A percentile compares a stretch with the other conserved stretches of the same genome.
Conservation (phyloP, 2,329 filamentous ascomycete species). For the Ascochyta viciae-villosae region DNA sequence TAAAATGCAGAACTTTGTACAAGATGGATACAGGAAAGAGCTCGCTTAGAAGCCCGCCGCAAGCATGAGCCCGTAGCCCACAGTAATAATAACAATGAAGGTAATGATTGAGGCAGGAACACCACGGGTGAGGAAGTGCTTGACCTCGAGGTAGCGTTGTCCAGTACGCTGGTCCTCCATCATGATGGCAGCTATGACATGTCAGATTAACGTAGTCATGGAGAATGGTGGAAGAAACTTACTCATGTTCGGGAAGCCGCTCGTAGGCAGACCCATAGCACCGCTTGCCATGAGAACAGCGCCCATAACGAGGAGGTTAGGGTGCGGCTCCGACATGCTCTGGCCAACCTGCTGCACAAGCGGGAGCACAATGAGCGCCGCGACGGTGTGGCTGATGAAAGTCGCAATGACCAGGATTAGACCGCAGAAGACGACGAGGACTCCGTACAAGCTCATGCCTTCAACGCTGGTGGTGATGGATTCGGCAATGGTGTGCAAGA, state of each 20-base stretch:
- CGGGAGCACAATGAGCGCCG: constrained; percentile 91
- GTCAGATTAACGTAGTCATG: constrained; percentile 20
- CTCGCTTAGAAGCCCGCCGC: constrained; percentile 67
- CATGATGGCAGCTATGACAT: constrained; percentile 85
- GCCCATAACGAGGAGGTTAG: constrained; percentile 94
- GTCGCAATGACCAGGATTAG: constrained; percentile 93
- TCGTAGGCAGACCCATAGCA: constrained; percentile 96
- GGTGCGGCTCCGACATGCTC: constrained; percentile 85
- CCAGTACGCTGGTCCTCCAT: constrained; percentile 94
- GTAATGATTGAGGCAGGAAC: constrained; percentile 85
- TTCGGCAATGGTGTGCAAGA: constrained; percentile 85
- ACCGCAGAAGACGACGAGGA: constrained; percentile 82
- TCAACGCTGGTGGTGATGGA: constrained; percentile 77
- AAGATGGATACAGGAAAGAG: background rate
- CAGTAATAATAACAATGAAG: constrained; percentile 80
- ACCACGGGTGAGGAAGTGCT: constrained; percentile 94
- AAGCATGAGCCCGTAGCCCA: constrained; percentile 91
- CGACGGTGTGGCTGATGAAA: constrained; percentile 97
- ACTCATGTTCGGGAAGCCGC: constrained; percentile 99
- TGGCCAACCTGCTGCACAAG: constrained; percentile 86
- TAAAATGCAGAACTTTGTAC: constrained; percentile 11
- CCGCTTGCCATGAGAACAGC: constrained; percentile 95
- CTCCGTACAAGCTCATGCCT: constrained; percentile 81
- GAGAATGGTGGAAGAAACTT: constrained; percentile 56
- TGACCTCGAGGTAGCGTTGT: constrained; percentile 87